Evolutionary conservation across 371 early-diverging fungal species (phyloP), one percentile per base, ranked within the genome.

Genomic region (Mortierella sp.): DNA sequence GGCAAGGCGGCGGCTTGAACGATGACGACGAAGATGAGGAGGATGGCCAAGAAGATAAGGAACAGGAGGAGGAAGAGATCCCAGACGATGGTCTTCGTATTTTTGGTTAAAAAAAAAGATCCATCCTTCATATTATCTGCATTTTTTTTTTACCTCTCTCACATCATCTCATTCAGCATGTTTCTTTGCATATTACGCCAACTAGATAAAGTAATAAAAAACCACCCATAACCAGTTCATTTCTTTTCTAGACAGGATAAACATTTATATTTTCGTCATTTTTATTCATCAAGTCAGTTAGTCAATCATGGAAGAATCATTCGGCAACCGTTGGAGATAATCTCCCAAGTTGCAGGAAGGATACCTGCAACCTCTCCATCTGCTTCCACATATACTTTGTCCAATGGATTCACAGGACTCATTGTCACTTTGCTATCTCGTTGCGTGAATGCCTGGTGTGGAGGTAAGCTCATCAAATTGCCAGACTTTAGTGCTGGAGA

Each of bases 1-100:
- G 91, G 70, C 85, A 84, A 72, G 79, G 84, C 43, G 74, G 75
- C 16, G 62, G 40, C 11, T 49, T 70, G 65, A 73, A 77, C 30
- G 75, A 75, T 24, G 77, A 69, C 8, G 83, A 77, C 5, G 84
- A 77, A 5, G 74, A 73, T 8, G 78, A 84, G 28, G 80, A 66
- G 26, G 63, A 72, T 11, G 70, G 71, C 5, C 75, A 84, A 49
- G 80, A 69, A 22, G 65, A 70, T 30, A 63, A 39, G 8, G 65
- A 47, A 6, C 61, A 73, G 32, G 63, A 76, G 18, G 72, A 68
- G 11, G 78, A 61, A 20, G 68, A 74, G n/a, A 59, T 72, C 14
- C 74, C 73, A 11, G 83, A 84, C 24, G 75, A 70, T 59, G 83
- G 69, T 20, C 80, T 85, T 49, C 79, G 78, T 55, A 85, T 86